Percentiles rank a stretch among this genome's conserved stretches.
Evolutionary conservation across 176 grass and related monocot species (phyloP).

Genomic region (Musa itinerans): DNA sequence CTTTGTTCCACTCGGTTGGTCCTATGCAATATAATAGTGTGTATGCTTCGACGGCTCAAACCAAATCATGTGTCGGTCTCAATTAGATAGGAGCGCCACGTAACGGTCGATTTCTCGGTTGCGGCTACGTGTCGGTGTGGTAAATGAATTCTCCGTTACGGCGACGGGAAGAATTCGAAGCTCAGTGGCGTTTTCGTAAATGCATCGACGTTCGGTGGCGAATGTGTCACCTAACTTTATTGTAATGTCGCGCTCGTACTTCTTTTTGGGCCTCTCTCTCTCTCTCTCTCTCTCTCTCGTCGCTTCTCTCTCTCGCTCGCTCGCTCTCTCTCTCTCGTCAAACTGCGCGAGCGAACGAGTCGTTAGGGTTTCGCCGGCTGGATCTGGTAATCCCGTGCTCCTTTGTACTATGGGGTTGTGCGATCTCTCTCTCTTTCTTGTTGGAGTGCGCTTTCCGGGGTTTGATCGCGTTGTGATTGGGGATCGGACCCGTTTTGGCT

Average conservation of each 20-base stretch:
- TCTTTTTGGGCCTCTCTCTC: background rate
- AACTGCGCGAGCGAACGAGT: background rate
- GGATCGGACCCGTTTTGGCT: constrained; percentile 9
- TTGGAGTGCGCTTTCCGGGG: constrained; percentile 8
- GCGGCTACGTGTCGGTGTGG: constrained; percentile 10
- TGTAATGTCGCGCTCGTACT: constrained; percentile 12
- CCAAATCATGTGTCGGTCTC: background rate
- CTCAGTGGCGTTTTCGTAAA: constrained; percentile 9
- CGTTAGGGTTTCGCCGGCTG: constrained; percentile 30
- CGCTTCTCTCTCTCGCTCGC: no score
- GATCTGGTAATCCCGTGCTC: constrained; percentile 38
- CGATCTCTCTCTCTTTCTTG: constrained; percentile 9
- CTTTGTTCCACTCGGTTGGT: background rate
- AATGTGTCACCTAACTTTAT: constrained; percentile 3
- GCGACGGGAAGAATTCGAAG: background rate
- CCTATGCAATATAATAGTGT: background rate
- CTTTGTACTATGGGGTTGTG: constrained; percentile 14
- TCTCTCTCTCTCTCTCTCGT: background rate
- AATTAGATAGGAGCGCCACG: background rate
- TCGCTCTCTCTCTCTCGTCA: background rate
- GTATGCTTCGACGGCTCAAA: background rate
- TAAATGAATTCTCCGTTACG: constrained; percentile 15
- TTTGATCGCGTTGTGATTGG: constrained; percentile 1
- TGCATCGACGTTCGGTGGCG: background rate
- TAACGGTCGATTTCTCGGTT: constrained; percentile 17